Conservation (phyloP, 169 alveolate species). For the Miamiensis avidus region DNA sequence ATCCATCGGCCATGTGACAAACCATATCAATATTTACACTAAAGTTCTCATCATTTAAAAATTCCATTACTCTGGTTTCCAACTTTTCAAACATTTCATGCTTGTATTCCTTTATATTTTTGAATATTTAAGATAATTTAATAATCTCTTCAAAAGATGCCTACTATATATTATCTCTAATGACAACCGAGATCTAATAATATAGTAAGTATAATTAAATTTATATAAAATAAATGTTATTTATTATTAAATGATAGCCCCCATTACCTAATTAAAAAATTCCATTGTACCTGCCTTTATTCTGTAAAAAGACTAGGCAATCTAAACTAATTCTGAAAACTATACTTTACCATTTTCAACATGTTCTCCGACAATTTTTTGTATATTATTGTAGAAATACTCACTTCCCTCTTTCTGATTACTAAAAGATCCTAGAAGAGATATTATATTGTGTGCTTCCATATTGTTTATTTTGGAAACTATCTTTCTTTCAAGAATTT, state of each 20-base stretch:
- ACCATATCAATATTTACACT: not conserved
- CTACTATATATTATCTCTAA: not conserved
- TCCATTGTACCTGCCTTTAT: constrained; percentile 14
- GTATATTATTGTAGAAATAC: constrained; percentile 9
- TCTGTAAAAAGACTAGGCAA: not conserved
- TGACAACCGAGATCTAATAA: too few species aligned
- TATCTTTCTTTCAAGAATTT: constrained; percentile 2
- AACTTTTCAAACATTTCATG: not conserved
- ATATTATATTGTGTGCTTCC: not conserved
- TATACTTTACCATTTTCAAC: not conserved
- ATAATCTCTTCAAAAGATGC: constrained; percentile 7
- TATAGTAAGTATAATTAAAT: too few species aligned
- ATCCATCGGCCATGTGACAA: constrained; percentile 11
- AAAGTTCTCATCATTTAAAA: not conserved
- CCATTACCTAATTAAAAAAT: constrained; percentile 15
- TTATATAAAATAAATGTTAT: too few species aligned
- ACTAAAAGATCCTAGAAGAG: constrained; percentile 2
- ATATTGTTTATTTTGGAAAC: constrained; percentile 3
- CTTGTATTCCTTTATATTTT: constrained; percentile 5
- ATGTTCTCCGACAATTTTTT: constrained; percentile 1
- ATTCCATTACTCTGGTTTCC: not conserved
- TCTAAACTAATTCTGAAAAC: not conserved
- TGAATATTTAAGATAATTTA: constrained; percentile 6
- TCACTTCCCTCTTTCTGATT: constrained; percentile 25
- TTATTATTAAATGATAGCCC: too few species aligned